A percentile compares a stretch with the other conserved stretches of the same genome.
Conservation (phyloP, 2,329 filamentous ascomycete species). For the Zymoseptoria passerinii region DNA sequence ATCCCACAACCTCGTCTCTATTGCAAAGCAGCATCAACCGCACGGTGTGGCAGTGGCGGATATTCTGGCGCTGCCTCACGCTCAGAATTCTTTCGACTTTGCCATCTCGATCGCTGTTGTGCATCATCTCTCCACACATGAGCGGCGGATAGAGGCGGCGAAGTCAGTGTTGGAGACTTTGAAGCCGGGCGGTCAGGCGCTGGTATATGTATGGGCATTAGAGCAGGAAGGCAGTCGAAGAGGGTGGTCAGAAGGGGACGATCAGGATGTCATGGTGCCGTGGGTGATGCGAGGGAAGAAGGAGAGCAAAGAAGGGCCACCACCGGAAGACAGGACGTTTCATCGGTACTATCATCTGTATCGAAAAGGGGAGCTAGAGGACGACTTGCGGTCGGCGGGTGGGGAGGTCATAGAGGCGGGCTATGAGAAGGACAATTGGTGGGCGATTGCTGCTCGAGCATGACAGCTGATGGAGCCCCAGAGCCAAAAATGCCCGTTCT, state of each 20-base stretch:
- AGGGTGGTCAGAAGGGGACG: slow-evolving; percentile 75
- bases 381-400: slow-evolving; percentile 65
- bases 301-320: slow-evolving; percentile 11
- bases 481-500: background rate
- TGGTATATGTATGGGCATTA: slow-evolving; percentile 92
- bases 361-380: slow-evolving; percentile 74
- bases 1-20: slow-evolving; percentile 50
- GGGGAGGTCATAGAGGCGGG: slow-evolving; percentile 69
- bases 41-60: slow-evolving; percentile 73
- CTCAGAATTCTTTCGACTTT: slow-evolving; percentile 61
- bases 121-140: slow-evolving; percentile 78
- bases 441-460: slow-evolving; percentile 55
- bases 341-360: slow-evolving; percentile 95
- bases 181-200: slow-evolving; percentile 44
- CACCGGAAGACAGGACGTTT: slow-evolving; percentile 48
- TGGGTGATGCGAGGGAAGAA: slow-evolving; percentile 63
- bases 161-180: slow-evolving; percentile 61
- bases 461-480: background rate
- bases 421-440: slow-evolving; percentile 98
- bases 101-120: slow-evolving; percentile 89
- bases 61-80: slow-evolving; percentile 74
- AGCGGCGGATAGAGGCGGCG: slow-evolving; percentile 65
- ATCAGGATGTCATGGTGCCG: slow-evolving; percentile 90
- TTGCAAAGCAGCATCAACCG: slow-evolving; percentile 50
- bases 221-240: slow-evolving; percentile 81